Conservation (phyloP, 2,329 filamentous ascomycete genomes). For the Gaeumannomyces sp. region DNA sequence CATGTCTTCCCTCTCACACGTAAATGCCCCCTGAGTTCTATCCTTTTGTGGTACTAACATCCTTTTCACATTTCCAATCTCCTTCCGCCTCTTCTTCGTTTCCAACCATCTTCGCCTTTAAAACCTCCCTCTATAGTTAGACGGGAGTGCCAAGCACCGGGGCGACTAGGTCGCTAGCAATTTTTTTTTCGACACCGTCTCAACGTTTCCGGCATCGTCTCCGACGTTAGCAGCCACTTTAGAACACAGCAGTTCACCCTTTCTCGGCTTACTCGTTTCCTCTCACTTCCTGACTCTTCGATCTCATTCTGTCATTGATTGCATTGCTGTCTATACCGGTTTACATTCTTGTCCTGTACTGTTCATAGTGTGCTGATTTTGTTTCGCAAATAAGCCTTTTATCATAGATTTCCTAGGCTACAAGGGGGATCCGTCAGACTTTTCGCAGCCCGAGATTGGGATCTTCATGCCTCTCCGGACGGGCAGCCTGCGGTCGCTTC, state of each 20-base stretch:
- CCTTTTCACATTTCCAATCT: neutral
- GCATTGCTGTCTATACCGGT: neutral
- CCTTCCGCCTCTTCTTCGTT: neutral
- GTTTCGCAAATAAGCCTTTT: neutral
- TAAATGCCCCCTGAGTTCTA: neutral
- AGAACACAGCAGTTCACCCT: neutral
- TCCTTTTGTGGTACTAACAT: neutral
- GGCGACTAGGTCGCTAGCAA: neutral
- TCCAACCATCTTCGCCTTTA: neutral
- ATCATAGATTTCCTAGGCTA: neutral
- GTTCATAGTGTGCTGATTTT: neutral
- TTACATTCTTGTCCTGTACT: neutral
- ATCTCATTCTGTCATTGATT: neutral
- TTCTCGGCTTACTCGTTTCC: neutral
- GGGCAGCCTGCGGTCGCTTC: neutral
- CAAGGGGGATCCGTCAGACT: neutral
- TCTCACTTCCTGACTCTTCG: neutral
- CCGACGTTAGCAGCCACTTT: no score
- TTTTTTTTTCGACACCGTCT: no score
- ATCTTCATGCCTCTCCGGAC: neutral
- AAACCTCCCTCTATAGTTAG: neutral
- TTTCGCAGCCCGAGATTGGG: neutral
- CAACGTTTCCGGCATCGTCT: no score
- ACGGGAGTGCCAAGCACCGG: neutral
- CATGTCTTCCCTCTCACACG: constrained; percentile 1